A percentile compares a stretch with the other conserved stretches of the same genome.
Evolutionary conservation across 2,329 filamentous ascomycete species (phyloP).

Genomic region (Magnaporthiopsis incrustans): DNA sequence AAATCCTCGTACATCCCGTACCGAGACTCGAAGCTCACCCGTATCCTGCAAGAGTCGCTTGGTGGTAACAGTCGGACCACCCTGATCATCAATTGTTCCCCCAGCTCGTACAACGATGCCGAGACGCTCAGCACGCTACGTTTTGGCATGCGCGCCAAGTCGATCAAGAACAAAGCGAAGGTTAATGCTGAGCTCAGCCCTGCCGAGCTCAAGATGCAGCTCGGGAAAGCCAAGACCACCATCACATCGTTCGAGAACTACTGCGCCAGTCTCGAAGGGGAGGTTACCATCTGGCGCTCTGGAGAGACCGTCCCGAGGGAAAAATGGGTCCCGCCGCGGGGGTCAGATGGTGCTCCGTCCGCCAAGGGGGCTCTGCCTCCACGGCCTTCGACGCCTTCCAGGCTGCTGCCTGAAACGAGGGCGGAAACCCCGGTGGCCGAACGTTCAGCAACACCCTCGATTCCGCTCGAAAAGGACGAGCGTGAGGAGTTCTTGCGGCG

Average conservation of each 20-base stretch:
- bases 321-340: slow-evolving; percentile 62
- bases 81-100: slow-evolving; percentile 98
- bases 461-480: slow-evolving; percentile 91
- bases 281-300: slow-evolving; percentile 78
- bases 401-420: slow-evolving; percentile 47
- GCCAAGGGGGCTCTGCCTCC: slow-evolving; percentile 40
- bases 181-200: slow-evolving; percentile 97
- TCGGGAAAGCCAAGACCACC: slow-evolving; percentile 87
- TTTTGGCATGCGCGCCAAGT: slow-evolving; percentile 94
- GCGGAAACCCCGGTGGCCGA: slow-evolving; percentile 64
- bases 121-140: slow-evolving; percentile 88
- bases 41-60: slow-evolving; percentile 92
- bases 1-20: slow-evolving; percentile 96
- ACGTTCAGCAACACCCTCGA: slow-evolving; percentile 75
- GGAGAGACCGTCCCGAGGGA: slow-evolving; percentile 87
- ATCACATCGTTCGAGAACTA: slow-evolving; percentile 85
- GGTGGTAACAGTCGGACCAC: slow-evolving; percentile 98
- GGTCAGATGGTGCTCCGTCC: slow-evolving; percentile 17
- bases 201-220: slow-evolving; percentile 82
- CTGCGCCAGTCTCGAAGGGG: slow-evolving; percentile 72
- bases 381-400: slow-evolving; percentile 45
- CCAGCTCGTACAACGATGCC: slow-evolving; percentile 93
- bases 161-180: slow-evolving; percentile 99
- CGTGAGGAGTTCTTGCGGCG: slow-evolving; percentile 89
- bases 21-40: slow-evolving; percentile 93